These are phyloP conservation scores for Plasmodium malariae DNA, from an alignment of 169 alveolate genomes.

Conservation along the genomic window DNA sequence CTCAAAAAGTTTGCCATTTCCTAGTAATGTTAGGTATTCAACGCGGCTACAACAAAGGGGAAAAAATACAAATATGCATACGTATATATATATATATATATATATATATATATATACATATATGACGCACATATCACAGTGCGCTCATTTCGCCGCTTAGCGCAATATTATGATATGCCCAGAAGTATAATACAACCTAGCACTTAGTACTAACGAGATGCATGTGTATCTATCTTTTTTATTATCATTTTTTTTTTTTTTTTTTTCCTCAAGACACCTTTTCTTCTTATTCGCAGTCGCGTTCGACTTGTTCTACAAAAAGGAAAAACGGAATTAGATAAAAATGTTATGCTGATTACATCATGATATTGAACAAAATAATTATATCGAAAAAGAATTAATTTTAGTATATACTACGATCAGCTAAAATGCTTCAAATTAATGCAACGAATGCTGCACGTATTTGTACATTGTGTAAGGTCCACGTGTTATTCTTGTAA, in stretches of 20 bases:
- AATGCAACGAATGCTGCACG: too few relatives aligned
- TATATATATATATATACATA: too few relatives aligned
- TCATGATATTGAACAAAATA: not conserved
- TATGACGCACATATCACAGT: too few relatives aligned
- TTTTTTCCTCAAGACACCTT: constrained; percentile 33
- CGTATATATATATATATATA: too few relatives aligned
- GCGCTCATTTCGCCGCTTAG: too few relatives aligned
- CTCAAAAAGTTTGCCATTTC: constrained; percentile 23
- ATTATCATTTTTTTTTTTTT: not conserved
- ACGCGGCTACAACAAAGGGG: too few relatives aligned
- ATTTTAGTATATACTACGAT: not conserved
- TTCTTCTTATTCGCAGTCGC: constrained; percentile 20
- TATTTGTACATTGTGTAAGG: constrained; percentile 47
- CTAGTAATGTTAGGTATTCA: constrained; percentile 41
- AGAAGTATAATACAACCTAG: too few relatives aligned
- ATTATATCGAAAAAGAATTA: not conserved
- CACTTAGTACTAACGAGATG: too few relatives aligned
- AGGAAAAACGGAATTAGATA: not conserved
- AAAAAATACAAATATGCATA: too few relatives aligned
- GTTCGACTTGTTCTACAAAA: constrained; percentile 36
- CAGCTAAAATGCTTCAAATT: not conserved
- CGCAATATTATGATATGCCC: not conserved
- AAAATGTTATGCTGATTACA: not conserved
- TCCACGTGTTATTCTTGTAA: constrained; percentile 55
- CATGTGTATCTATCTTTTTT: not conserved